Base-by-base conservation (phyloP, 2,329 filamentous ascomycete genomes). In the Ophiostoma ulmi region DNA sequence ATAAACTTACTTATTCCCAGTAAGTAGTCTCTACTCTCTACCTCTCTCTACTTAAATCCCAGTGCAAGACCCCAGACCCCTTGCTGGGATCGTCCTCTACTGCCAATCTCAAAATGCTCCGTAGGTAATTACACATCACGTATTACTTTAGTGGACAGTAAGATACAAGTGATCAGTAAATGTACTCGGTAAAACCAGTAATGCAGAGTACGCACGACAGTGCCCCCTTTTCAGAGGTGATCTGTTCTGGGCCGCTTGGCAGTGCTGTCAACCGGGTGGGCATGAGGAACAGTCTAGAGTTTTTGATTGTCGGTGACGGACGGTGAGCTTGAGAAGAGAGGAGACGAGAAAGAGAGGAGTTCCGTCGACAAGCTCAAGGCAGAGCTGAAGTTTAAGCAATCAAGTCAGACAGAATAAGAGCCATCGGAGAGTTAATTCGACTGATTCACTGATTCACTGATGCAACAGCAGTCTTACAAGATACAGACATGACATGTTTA, bases 171-270 rank as follows among this genome's bases (percentile, higher is more conserved):
- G 31, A 31, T 31, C 31, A 31, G 31, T 31, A 4, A 31, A 31
- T 31, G 31, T 4, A 31, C 2, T 31, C 31, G 2, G 31, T 31
- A 31, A 31, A 31, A 31, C 3, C 31, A 31, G 44, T n/a, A 52
- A 20, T 52, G 44, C 44, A n/a, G 44, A 20, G 20, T 52, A 17
- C 44, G 44, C 17, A 52, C 44, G 31, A 26, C n/a, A 58, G 13
- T n/a, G 6, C 17, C 22, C 39, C 39, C 58, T 44, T 44, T 48
- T 64, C 22, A 31, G 11, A 58, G 39, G 63, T 66, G 66, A 68
- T 69, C 67, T 69, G 70, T 64, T 71, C 70, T 71, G 66, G 70
- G 39, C 44, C 66, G 13, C 67, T 71, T 68, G 70, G 66, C 61
- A 65, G 58, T 48, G 31, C 65, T 41, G 66, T 35, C 17, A n/a